phyloP scores from a whole-genome alignment of 352 stramenopile species.

The Pythium plurisporium region DNA sequence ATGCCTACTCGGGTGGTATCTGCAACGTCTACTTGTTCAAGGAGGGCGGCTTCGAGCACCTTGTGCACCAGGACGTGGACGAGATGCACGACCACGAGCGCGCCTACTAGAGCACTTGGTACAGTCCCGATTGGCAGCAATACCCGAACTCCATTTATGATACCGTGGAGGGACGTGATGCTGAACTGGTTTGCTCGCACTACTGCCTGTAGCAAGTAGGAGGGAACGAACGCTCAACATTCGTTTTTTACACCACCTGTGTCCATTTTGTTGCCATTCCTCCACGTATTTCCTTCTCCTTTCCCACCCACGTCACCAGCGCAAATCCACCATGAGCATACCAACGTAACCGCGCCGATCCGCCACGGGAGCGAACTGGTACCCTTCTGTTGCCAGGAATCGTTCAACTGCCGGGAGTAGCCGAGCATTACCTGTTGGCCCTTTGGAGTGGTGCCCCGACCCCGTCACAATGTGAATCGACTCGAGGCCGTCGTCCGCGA shows the following conservation, averaged over 20 bases:
- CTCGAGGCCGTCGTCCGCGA: slow-evolving; percentile 67
- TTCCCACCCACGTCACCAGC: slow-evolving; percentile 35
- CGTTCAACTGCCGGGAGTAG: slow-evolving; percentile 74
- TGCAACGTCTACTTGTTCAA: slow-evolving; percentile 97
- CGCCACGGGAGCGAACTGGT: slow-evolving; percentile 62
- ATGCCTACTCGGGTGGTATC: slow-evolving; percentile 98
- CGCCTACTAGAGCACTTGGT: slow-evolving; percentile 50
- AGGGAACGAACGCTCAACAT: background rate
- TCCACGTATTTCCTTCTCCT: slow-evolving; percentile 11
- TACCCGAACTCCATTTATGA: too few relatives aligned
- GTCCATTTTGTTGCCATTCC: slow-evolving; percentile 3
- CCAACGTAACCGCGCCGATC: slow-evolving; percentile 74
- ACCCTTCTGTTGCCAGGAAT: slow-evolving; percentile 72
- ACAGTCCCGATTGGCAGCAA: too few relatives aligned
- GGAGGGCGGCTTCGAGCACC: slow-evolving; percentile 95
- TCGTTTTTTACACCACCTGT: slow-evolving; percentile 6
- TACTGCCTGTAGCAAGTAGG: background rate
- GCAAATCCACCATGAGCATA: slow-evolving; percentile 81
- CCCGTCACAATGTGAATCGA: slow-evolving; percentile 79
- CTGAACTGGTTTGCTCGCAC: too few relatives aligned
- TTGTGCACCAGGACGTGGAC: slow-evolving; percentile 97
- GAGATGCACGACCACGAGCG: slow-evolving; percentile 94
- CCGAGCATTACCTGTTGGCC: slow-evolving; percentile 52
- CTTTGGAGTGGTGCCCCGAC: slow-evolving; percentile 80
- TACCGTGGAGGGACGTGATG: too few relatives aligned